Conservation (phyloP, 176 grass and related monocot species). For the Rhynchospora breviuscula region DNA sequence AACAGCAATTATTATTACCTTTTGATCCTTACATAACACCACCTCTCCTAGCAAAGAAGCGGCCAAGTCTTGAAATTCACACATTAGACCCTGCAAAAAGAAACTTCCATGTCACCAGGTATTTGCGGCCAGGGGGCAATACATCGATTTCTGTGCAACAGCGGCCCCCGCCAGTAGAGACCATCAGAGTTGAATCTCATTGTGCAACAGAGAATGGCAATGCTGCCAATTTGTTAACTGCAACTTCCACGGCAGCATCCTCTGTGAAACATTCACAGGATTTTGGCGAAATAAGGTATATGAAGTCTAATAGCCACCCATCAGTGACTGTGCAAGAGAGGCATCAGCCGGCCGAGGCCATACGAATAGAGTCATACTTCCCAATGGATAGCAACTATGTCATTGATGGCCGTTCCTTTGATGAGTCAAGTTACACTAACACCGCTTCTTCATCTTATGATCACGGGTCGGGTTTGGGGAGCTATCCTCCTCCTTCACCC, state of each 20-base stretch:
- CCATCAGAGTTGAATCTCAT: slow-evolving; percentile 60
- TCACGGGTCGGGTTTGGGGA: slow-evolving; percentile 27
- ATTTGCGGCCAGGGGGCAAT: slow-evolving; percentile 56
- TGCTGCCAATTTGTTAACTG: slow-evolving; percentile 46
- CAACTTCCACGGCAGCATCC: slow-evolving; percentile 39
- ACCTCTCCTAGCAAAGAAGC: slow-evolving; percentile 36
- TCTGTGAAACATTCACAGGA: slow-evolving; percentile 42
- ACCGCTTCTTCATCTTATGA: slow-evolving; percentile 42
- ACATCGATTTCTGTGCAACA: slow-evolving; percentile 83
- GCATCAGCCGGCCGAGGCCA: slow-evolving; percentile 48
- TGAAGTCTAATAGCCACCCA: slow-evolving; percentile 56
- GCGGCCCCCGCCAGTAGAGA: slow-evolving; percentile 43
- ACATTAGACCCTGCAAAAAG: slow-evolving; percentile 56
- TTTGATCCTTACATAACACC: slow-evolving; percentile 58
- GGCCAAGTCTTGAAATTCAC: slow-evolving; percentile 52
- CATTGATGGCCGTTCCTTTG: slow-evolving; percentile 35
- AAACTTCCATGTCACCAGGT: slow-evolving; percentile 59
- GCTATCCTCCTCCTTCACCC: slow-evolving; percentile 49
- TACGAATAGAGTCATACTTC: slow-evolving; percentile 66
- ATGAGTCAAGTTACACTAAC: slow-evolving; percentile 24
- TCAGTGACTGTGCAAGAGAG: slow-evolving; percentile 83
- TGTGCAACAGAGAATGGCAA: slow-evolving; percentile 46
- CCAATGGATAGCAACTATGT: slow-evolving; percentile 36
- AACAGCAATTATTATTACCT: slow-evolving; percentile 41
- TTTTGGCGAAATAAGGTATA: slow-evolving; percentile 57